Percentiles rank a stretch among this genome's conserved stretches.
Evolutionary conservation across 495 filamentous ascomycete genomes (phyloP).

Genomic region (Diplogelasinospora grovesii): DNA sequence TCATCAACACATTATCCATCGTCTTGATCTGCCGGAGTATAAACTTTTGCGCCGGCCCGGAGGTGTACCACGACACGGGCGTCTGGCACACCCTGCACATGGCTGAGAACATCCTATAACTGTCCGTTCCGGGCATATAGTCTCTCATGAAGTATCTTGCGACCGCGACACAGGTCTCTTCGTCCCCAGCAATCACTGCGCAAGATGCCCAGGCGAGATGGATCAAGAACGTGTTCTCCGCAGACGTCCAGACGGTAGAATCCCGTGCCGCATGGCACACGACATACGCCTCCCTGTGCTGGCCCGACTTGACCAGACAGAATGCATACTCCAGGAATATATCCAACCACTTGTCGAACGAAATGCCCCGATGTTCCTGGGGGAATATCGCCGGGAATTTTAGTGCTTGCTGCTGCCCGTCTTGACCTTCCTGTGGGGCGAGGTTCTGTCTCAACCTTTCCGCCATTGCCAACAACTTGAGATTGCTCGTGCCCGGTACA

Average conservation of each 20-base stretch:
- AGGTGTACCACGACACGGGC: conserved; percentile 52
- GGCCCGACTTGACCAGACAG: conserved; percentile 52
- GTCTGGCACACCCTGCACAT: conserved; percentile 59
- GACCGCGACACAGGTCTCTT: conserved; percentile 61
- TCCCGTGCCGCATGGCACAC: conserved; percentile 65
- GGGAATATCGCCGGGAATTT: conserved; percentile 35
- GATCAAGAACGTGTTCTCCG: conserved; percentile 60
- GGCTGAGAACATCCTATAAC: conserved; percentile 73
- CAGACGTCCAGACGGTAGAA: conserved; percentile 71
- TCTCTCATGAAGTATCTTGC: conserved; percentile 80
- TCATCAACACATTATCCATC: conserved; percentile 55
- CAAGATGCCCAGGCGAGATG: conserved; percentile 81
- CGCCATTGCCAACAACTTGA: conserved; percentile 66
- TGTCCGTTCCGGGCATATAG: conserved; percentile 76
- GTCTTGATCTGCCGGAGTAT: conserved; percentile 85
- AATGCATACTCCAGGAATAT: conserved; percentile 86
- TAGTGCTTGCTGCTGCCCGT: background rate
- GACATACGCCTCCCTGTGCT: conserved; percentile 63
- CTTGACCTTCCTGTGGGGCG: conserved; percentile 24
- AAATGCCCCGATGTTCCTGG: conserved; percentile 66
- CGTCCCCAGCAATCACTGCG: conserved; percentile 71
- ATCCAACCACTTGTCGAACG: conserved; percentile 78
- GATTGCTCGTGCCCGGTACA: conserved; percentile 41
- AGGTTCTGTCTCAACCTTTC: conserved; percentile 51
- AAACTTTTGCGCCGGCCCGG: conserved; percentile 70